phyloP scores from a whole-genome alignment of 148 eudicot species.

The Agrostemma githago region DNA sequence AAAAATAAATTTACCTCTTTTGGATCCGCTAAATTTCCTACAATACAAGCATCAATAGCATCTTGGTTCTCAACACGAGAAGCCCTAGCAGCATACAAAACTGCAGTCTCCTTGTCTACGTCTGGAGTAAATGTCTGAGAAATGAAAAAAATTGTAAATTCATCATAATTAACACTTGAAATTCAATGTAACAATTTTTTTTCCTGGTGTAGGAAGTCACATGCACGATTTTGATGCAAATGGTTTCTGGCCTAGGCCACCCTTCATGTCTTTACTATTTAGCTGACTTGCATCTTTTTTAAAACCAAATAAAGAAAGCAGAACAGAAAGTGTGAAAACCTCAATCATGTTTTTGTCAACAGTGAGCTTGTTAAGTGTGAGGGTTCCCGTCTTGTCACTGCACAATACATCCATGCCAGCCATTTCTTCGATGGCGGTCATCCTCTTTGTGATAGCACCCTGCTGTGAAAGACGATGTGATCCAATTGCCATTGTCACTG shows the following conservation, averaged over 20 bases:
- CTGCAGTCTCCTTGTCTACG: conserved; percentile 44
- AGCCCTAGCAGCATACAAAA: conserved; percentile 72
- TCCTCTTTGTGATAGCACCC: conserved; percentile 84
- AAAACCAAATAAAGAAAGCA: not conserved
- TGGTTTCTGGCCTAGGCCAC: too few species aligned
- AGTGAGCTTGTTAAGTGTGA: conserved; percentile 72
- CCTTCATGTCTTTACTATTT: too few species aligned
- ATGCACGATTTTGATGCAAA: not conserved
- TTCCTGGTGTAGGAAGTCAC: too few species aligned
- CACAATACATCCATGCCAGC: conserved; percentile 90
- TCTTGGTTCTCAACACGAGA: conserved; percentile 91
- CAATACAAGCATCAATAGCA: conserved; percentile 87
- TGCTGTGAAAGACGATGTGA: conserved; percentile 75
- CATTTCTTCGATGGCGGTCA: conserved; percentile 92
- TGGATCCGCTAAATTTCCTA: conserved; percentile 81
- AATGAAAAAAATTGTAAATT: not conserved
- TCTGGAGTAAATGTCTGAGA: conserved; percentile 43
- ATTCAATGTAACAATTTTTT: too few species aligned
- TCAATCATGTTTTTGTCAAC: conserved; percentile 63
- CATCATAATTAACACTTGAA: not conserved
- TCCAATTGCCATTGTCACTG: conserved; percentile 88
- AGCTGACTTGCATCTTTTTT: not conserved
- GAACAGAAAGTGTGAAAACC: conserved; percentile 28
- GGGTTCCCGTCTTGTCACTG: conserved; percentile 87
- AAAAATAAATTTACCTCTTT: conserved; percentile 41